phyloP scores from a whole-genome alignment of 345 rosid species.

The Moricandia moricandioides region DNA sequence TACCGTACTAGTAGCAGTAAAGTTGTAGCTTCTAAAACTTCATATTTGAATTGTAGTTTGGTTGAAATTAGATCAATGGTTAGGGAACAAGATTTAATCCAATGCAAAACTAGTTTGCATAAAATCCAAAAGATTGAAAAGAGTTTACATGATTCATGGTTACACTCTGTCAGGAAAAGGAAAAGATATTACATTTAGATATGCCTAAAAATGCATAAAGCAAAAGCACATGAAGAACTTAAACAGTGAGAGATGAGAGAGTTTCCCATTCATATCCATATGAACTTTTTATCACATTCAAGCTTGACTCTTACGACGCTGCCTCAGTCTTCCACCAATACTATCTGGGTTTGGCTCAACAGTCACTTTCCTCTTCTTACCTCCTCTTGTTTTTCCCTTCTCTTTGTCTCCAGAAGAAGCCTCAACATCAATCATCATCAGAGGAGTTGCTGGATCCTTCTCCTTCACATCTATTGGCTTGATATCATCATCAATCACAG shows the following conservation, averaged over 20 bases:
- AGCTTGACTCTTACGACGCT: conserved; percentile 26
- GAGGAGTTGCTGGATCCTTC: conserved; percentile 26
- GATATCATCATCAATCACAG: conserved; percentile 13
- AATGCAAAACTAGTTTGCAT: conserved; percentile 4
- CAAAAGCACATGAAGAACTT: conserved; percentile 10
- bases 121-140: neutral
- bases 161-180: neutral
- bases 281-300: neutral
- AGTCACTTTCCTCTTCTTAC: conserved; percentile 25
- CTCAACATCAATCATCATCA: neutral
- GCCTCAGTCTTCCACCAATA: conserved; percentile 51
- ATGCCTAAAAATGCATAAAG: neutral
- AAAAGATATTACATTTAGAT: neutral
- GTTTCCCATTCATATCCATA: neutral
- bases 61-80: neutral
- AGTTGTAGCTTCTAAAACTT: conserved; percentile 2
- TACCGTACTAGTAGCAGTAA: neutral
- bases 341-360: conserved; percentile 41
- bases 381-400: neutral
- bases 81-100: neutral
- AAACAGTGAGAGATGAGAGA: neutral
- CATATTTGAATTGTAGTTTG: conserved; percentile 18
- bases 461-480: conserved; percentile 18
- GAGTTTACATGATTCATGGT: conserved; percentile 14
- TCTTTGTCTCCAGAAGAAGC: neutral